Evolutionary conservation across 2,329 filamentous ascomycete species (phyloP).

Genomic region (Aspergillus sojae): DNA sequence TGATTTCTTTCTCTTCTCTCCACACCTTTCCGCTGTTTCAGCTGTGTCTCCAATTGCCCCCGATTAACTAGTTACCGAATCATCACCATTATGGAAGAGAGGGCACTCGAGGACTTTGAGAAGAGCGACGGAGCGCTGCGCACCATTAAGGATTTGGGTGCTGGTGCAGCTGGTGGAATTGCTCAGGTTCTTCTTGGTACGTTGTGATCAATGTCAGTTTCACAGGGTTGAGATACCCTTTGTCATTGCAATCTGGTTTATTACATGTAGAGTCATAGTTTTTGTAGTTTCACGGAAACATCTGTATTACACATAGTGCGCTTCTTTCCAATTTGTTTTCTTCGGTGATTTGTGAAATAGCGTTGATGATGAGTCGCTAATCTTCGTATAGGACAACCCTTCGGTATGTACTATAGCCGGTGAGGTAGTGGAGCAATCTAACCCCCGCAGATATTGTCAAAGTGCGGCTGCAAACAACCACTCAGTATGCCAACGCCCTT

Average conservation of each 20-base stretch:
- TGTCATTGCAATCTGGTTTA: background rate
- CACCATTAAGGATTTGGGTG: constrained; percentile 84
- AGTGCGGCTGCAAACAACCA: constrained; percentile 89
- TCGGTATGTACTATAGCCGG: constrained; percentile 52
- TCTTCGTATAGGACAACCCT: constrained; percentile 60
- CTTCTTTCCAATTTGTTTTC: constrained; percentile 4
- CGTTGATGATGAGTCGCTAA: constrained; percentile 31
- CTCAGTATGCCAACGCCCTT: constrained; percentile 76
- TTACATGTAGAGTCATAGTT: background rate
- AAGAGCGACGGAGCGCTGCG: constrained; percentile 51
- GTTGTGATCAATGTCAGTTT: constrained; percentile 35
- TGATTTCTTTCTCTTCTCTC: background rate
- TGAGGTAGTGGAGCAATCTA: constrained; percentile 16
- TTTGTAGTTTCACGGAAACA: background rate
- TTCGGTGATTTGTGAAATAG: background rate
- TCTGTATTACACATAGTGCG: background rate
- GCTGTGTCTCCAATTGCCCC: constrained; percentile 3
- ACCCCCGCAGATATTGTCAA: constrained; percentile 80
- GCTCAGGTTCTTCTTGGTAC: constrained; percentile 92
- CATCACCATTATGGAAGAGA: constrained; percentile 32
- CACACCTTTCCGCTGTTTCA: background rate
- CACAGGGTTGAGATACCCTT: background rate
- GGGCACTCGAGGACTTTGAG: constrained; percentile 40
- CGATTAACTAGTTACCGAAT: background rate
- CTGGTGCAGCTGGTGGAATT: constrained; percentile 87